These are phyloP conservation scores for Jatropha podagrica DNA, from an alignment of 441 rosid species.

Conservation along the genomic window DNA sequence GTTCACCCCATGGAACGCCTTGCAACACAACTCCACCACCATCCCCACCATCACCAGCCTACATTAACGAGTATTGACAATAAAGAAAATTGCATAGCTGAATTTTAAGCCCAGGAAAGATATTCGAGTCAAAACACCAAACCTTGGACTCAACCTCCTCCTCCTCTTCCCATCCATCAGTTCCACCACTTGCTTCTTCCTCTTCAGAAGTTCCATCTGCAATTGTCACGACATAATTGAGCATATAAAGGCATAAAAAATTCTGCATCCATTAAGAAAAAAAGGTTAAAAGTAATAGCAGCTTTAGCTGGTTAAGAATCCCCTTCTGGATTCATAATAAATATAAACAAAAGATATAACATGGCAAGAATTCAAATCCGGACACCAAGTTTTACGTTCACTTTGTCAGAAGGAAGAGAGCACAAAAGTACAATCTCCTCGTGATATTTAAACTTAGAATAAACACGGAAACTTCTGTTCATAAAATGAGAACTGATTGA, in stretches of 20 bases:
- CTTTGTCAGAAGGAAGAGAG: too few relatives aligned
- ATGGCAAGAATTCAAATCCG: too few relatives aligned
- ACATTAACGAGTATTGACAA: background rate
- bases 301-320: background rate
- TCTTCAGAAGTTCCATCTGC: background rate
- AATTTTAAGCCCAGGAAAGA: background rate
- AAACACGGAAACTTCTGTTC: background rate
- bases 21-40: slow-evolving; percentile 86
- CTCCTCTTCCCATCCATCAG: background rate
- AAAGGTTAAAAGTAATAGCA: background rate
- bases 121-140: background rate
- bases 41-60: slow-evolving; percentile 13
- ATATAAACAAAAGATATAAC: too few relatives aligned
- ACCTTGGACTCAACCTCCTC: background rate
- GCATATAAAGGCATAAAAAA: background rate
- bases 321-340: too few relatives aligned
- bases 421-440: too few relatives aligned
- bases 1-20: slow-evolving; percentile 77
- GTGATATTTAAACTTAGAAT: background rate
- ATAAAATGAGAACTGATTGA: background rate
- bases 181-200: background rate
- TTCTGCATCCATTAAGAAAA: background rate
- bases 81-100: background rate
- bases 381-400: too few relatives aligned
- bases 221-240: background rate